Conservation (phyloP, 495 filamentous ascomycete species). For the Penicillium longicatenatum region DNA sequence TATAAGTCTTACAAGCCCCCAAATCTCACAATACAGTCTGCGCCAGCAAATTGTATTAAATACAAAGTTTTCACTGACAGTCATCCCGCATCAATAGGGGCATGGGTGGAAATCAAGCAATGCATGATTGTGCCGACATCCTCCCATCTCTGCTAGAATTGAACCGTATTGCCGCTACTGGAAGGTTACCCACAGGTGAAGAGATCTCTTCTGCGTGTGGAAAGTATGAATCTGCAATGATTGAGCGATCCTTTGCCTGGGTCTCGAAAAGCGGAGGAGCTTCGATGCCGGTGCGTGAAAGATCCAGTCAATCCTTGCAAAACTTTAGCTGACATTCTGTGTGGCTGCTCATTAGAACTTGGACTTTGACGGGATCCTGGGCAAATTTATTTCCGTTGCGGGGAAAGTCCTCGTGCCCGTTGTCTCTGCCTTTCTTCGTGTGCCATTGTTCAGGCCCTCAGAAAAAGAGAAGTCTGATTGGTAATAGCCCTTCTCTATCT, state of each 20-base stretch:
- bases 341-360: neutral
- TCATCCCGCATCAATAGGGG: neutral
- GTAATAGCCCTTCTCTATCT: too few species aligned
- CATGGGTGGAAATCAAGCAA: conserved; percentile 1
- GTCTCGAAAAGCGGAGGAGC: neutral
- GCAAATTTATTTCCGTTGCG: neutral
- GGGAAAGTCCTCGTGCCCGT: neutral
- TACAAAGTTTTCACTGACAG: too few species aligned
- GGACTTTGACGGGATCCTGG: neutral
- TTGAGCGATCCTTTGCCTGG: neutral
- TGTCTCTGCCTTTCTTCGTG: neutral
- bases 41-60: neutral
- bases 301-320: neutral
- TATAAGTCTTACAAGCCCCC: neutral
- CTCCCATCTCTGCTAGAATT: neutral
- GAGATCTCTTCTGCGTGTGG: neutral
- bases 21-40: too few species aligned
- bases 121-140: neutral
- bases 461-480: neutral
- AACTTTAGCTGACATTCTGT: neutral
- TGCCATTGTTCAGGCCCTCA: neutral
- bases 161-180: neutral
- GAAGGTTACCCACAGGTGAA: neutral
- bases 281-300: neutral
- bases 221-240: neutral